Evolutionary conservation across 257 asterid genomes (phyloP).

Genomic region (Anisodus acutangulus): DNA sequence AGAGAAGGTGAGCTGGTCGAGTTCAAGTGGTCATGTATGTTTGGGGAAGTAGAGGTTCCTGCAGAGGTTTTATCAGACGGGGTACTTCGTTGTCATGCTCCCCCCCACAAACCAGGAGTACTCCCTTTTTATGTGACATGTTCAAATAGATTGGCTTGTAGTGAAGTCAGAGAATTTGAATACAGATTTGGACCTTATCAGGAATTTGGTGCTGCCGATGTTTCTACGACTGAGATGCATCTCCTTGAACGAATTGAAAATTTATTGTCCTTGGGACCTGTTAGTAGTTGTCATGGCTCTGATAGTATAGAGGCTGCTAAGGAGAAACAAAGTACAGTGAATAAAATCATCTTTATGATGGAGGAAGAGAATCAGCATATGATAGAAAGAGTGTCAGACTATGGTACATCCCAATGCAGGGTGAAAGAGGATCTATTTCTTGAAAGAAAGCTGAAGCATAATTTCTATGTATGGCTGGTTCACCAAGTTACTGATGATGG

Average conservation of each 20-base stretch:
- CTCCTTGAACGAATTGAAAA: conserved; percentile 61
- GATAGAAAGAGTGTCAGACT: conserved; percentile 40
- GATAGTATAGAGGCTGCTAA: conserved; percentile 37
- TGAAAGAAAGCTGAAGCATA: conserved; percentile 62
- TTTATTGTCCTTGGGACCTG: conserved; percentile 46
- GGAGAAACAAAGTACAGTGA: conserved; percentile 45
- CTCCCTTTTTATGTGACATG: conserved; percentile 79
- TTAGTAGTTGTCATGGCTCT: conserved; percentile 40
- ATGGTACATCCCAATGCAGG: conserved; percentile 43
- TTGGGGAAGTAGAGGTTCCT: conserved; percentile 84
- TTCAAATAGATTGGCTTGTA: conserved; percentile 85
- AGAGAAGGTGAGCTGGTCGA: conserved; percentile 50
- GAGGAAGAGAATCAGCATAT: conserved; percentile 61
- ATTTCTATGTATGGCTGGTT: conserved; percentile 75
- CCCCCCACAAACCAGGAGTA: conserved; percentile 64
- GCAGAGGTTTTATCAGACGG: conserved; percentile 71
- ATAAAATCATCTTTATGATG: conserved; percentile 56
- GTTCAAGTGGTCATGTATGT: conserved; percentile 84
- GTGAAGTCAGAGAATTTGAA: conserved; percentile 86
- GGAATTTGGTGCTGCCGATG: conserved; percentile 38
- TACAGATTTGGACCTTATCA: conserved; percentile 50
- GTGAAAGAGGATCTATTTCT: conserved; percentile 55
- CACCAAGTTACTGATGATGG: conserved; percentile 63
- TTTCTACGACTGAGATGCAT: conserved; percentile 48
- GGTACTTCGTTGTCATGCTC: conserved; percentile 70